Conservation (phyloP, 2,329 filamentous ascomycete species). For the Penicillium sp. region DNA sequence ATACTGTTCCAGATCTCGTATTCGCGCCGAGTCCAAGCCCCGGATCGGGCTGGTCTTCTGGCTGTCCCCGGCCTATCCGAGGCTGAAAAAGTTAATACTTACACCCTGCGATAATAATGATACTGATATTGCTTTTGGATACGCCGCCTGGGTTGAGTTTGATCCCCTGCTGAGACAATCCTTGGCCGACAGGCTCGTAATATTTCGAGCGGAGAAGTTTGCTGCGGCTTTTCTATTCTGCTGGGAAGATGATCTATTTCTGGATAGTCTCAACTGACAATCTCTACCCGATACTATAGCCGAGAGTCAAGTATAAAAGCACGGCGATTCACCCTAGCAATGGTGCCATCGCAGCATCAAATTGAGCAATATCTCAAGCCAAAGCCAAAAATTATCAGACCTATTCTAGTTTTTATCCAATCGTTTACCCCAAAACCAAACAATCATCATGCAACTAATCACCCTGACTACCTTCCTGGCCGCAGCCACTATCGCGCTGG, state of each 20-base stretch:
- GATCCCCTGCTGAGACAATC: slow-evolving; percentile 6
- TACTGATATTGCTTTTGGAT: neutral
- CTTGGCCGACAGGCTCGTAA: slow-evolving; percentile 13
- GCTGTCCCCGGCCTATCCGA: neutral
- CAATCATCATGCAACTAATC: slow-evolving; percentile 36
- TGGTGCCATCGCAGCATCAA: slow-evolving; percentile 1
- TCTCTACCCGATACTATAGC: neutral
- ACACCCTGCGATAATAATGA: neutral
- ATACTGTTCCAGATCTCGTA: slow-evolving; percentile 34
- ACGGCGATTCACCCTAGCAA: neutral
- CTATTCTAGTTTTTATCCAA: slow-evolving; percentile 18
- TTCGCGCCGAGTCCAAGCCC: slow-evolving; percentile 22
- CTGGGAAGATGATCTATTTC: slow-evolving; percentile 1
- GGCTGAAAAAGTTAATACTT: neutral
- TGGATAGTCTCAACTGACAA: neutral
- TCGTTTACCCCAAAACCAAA: neutral
- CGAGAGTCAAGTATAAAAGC: slow-evolving; percentile 8
- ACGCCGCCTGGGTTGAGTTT: neutral
- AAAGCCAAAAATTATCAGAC: neutral
- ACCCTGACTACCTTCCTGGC: slow-evolving; percentile 33
- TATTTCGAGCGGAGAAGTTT: neutral
- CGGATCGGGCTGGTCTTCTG: neutral
- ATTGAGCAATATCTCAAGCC: slow-evolving; percentile 1
- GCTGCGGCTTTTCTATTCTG: neutral
- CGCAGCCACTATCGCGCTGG: slow-evolving; percentile 28